Evolutionary conservation across 345 rosid species (phyloP).

Genomic region (Sapria himalayana): DNA sequence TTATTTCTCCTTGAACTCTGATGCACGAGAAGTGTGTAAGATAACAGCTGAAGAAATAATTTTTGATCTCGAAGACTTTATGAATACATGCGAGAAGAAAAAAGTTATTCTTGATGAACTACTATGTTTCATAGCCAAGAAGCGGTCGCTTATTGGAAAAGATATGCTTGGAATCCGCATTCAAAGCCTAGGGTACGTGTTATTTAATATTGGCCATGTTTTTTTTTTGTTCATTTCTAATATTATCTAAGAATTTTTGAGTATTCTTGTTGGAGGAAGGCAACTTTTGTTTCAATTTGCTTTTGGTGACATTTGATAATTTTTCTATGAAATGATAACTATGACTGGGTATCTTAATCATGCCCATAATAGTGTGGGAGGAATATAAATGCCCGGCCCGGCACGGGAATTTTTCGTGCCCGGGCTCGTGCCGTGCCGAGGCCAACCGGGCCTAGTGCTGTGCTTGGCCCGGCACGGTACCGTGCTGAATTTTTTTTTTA

Average conservation of each 20-base stretch:
- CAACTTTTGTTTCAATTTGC: too few species aligned
- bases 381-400: too few species aligned
- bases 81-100: slow-evolving; percentile 13
- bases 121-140: slow-evolving; percentile 41
- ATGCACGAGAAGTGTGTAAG: slow-evolving; percentile 24
- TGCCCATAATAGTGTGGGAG: too few species aligned
- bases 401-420: too few species aligned
- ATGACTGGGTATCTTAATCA: too few species aligned
- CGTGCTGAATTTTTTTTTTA: too few species aligned
- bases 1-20: slow-evolving; percentile 27
- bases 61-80: slow-evolving; percentile 25
- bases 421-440: too few species aligned
- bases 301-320: too few species aligned
- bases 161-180: slow-evolving; percentile 67
- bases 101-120: slow-evolving; percentile 32
- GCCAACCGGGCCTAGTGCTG: too few species aligned
- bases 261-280: too few species aligned
- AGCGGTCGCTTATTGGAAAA: slow-evolving; percentile 25
- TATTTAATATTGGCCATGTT: neutral
- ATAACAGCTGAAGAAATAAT: slow-evolving; percentile 49
- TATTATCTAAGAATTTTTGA: neutral
- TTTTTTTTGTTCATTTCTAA: neutral
- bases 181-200: slow-evolving; percentile 52
- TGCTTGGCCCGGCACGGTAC: too few species aligned
- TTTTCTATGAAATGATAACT: too few species aligned